These are phyloP conservation scores for Gymnopus androsaceus DNA, from an alignment of 1,284 basidiomycete species.

Conservation along the genomic window DNA sequence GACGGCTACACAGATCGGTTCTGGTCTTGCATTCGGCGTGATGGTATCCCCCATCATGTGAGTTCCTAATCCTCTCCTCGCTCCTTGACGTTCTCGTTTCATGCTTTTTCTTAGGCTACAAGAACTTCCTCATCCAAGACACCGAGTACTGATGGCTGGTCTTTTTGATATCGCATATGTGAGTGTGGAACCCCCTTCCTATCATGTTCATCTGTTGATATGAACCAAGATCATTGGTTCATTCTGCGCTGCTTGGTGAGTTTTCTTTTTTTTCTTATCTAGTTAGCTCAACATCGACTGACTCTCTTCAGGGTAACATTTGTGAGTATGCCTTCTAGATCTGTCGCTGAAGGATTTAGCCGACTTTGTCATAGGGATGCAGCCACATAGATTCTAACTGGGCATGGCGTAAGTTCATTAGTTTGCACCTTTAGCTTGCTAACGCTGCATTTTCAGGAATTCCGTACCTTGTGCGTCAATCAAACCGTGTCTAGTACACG, in stretches of 20 bases:
- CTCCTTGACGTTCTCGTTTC: neutral
- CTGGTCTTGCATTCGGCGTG: conserved; percentile 12
- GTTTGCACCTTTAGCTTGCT: neutral
- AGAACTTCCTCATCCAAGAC: conserved; percentile 15
- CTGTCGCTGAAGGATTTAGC: too few species aligned
- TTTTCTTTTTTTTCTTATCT: neutral
- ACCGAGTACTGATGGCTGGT: conserved; percentile 12
- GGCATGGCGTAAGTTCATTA: conserved; percentile 11
- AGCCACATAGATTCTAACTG: conserved; percentile 13
- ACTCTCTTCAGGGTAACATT: neutral
- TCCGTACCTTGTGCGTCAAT: conserved; percentile 4
- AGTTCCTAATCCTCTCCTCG: neutral
- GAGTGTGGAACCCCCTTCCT: neutral
- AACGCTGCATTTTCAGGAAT: neutral
- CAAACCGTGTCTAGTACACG: neutral
- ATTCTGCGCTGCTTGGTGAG: conserved; percentile 4
- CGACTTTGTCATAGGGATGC: conserved; percentile 4
- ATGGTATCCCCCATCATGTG: conserved; percentile 15
- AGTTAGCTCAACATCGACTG: neutral
- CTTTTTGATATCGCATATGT: conserved; percentile 16
- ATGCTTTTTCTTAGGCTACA: conserved; percentile 5
- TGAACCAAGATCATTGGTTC: conserved; percentile 2
- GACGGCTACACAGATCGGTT: conserved; percentile 5
- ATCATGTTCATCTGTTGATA: neutral
- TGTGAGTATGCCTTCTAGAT: neutral